Base-by-base conservation (phyloP, 345 rosid genomes). In the Excoecaria cochinchinensis region DNA sequence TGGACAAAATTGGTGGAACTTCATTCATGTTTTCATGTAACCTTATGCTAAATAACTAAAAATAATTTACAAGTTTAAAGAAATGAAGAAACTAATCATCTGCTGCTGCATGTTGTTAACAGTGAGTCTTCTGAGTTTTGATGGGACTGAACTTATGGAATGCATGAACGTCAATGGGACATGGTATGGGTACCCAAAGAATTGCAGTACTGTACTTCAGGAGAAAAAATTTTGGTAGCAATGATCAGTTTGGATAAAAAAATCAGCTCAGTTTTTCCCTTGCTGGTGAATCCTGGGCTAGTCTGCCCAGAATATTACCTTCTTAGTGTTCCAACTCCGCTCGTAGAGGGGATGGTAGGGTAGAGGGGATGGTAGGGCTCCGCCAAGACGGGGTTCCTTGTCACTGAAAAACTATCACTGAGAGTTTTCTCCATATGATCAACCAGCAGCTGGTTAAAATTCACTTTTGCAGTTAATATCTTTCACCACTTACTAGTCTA, bases 401-500 rank as follows among this genome's bases (percentile, higher is more conserved):
- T 31, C 31, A 31, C 31, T 31, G 31, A 31, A 31, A 31, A 31
- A 31, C 31, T 31, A 31, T 31, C 31, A 31, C 1, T 31, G 31
- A 31, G 31, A 31, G 2, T 31, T 13, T 39, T 21, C 74, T 71
- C 39, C 11, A n/a, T 13, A 71, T 21, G 65, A 53, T 38, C 24
- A 55, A 53, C 52, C 50, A 70, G 25, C 40, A 10, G 17, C n/a
- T 8, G 1, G 13, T 6, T n/a, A 15, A 42, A 42, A 58, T n/a
- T 44, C 58, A 6, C 13, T n/a, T 44, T 2, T 16, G 15, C 24
- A n/a, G 67, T 62, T 59, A 39, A 57, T 38, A n/a, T 53, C 60
- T 51, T 53, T 64, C 61, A 40, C 73, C 66, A 39, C 6, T 63
- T 46, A 50, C 74, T 46, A 69, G 56, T 67, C 55, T 39, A 11